Percentiles rank a stretch among this genome's conserved stretches.
These are phyloP conservation scores for Cardamine chenopodiifolia DNA, from an alignment of 345 rosid species.

Conservation along the genomic window DNA sequence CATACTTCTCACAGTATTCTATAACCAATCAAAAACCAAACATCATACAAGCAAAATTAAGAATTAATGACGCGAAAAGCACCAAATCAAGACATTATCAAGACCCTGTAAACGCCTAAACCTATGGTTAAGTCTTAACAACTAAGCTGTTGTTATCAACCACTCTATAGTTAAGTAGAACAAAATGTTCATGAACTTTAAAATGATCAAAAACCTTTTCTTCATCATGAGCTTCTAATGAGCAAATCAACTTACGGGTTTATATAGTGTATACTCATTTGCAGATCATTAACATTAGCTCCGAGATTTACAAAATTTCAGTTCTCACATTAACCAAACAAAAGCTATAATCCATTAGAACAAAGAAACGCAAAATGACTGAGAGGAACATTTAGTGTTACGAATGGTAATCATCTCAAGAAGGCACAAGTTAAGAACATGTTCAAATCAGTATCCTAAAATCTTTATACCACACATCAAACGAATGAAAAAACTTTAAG, in stretches of 20 bases:
- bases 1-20: conserved; percentile 90
- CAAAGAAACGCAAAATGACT: neutral
- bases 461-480: neutral
- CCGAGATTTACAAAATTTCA: neutral
- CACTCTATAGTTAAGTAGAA: neutral
- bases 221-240: neutral
- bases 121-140: conserved; percentile 3
- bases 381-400: neutral
- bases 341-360: neutral
- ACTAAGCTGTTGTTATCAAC: neutral
- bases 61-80: no score
- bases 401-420: neutral
- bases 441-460: conserved; percentile 12
- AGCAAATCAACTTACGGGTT: neutral
- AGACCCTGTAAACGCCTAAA: neutral
- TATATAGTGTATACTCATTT: neutral
- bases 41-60: conserved; percentile 4
- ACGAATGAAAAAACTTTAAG: neutral
- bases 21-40: conserved; percentile 12
- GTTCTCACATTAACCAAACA: neutral
- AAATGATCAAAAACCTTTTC: neutral
- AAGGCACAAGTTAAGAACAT: neutral
- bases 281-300: neutral
- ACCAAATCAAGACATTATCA: neutral
- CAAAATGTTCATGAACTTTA: neutral